These are phyloP conservation scores for Kodamaea derodonti DNA, from an alignment of 1,139 yeast genomes.

Conservation along the genomic window DNA sequence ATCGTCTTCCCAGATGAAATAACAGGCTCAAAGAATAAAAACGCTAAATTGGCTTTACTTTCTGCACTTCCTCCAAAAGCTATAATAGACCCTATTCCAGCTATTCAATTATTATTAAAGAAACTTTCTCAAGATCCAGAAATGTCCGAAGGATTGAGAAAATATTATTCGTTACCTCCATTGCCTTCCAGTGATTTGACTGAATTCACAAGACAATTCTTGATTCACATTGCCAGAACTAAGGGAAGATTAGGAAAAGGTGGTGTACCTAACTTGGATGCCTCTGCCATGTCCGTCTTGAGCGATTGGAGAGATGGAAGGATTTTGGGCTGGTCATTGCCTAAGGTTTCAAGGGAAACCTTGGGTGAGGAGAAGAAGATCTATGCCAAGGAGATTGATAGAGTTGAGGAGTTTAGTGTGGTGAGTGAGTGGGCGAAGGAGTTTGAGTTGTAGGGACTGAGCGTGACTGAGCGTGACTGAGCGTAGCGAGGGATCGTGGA, in stretches of 20 bases:
- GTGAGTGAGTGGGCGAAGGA: slow-evolving; percentile 93
- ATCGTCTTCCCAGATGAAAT: slow-evolving; percentile 86
- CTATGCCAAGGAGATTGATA: slow-evolving; percentile 45
- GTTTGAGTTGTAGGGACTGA: slow-evolving; percentile 86
- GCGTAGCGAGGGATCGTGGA: slow-evolving; percentile 11
- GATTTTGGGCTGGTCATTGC: slow-evolving; percentile 85
- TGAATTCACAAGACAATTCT: slow-evolving; percentile 74
- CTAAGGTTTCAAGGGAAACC: slow-evolving; percentile 57
- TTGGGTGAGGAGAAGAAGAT: slow-evolving; percentile 34
- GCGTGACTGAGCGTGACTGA: no score
- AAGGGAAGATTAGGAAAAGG: slow-evolving; percentile 92
- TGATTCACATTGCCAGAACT: slow-evolving; percentile 89
- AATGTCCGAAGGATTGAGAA: slow-evolving; percentile 73
- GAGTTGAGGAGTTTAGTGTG: slow-evolving; percentile 72
- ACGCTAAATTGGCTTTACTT: slow-evolving; percentile 81
- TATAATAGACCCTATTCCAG: slow-evolving; percentile 79
- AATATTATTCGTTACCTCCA: slow-evolving; percentile 78
- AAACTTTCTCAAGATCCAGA: slow-evolving; percentile 66
- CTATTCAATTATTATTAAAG: slow-evolving; percentile 72
- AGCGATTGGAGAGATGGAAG: slow-evolving; percentile 98
- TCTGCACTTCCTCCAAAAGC: slow-evolving; percentile 90
- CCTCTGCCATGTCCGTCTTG: slow-evolving; percentile 80
- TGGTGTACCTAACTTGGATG: slow-evolving; percentile 83
- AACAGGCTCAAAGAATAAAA: slow-evolving; percentile 59
- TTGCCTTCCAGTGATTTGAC: slow-evolving; percentile 61